phyloP scores from a whole-genome alignment of 495 filamentous ascomycete species.

The Penicillium fimorum region DNA sequence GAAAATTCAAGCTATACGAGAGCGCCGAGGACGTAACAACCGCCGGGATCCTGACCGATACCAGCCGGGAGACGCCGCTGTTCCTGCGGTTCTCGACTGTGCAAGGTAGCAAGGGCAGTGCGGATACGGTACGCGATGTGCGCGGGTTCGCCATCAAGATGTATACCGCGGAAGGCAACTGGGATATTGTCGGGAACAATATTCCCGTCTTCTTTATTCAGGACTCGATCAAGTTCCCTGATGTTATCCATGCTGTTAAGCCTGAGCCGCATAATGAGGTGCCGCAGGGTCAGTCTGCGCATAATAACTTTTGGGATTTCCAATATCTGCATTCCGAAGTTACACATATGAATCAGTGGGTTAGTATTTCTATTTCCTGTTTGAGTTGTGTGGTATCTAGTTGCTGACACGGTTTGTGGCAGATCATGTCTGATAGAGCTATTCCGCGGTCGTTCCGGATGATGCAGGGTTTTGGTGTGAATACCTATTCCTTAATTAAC shows the following conservation, averaged over 20 bases:
- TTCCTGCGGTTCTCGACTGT: slow-evolving; percentile 85
- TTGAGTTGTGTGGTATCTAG: background rate
- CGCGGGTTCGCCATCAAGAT: slow-evolving; percentile 81
- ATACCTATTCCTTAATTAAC: slow-evolving; percentile 75
- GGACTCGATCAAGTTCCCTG: slow-evolving; percentile 71
- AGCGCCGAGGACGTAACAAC: slow-evolving; percentile 66
- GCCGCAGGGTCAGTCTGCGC: slow-evolving; percentile 58
- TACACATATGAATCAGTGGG: slow-evolving; percentile 84
- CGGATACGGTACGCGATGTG: slow-evolving; percentile 79
- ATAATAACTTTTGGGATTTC: slow-evolving; percentile 65
- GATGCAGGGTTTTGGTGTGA: slow-evolving; percentile 92
- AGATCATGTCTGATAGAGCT: slow-evolving; percentile 72
- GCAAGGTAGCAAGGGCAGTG: slow-evolving; percentile 70
- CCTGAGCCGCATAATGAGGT: slow-evolving; percentile 79
- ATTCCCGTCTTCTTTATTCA: slow-evolving; percentile 76
- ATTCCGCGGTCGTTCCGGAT: slow-evolving; percentile 81
- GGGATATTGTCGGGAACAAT: slow-evolving; percentile 79
- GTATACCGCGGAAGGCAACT: slow-evolving; percentile 54
- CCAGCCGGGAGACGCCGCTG: slow-evolving; percentile 71
- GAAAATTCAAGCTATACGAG: slow-evolving; percentile 73
- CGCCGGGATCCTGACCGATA: slow-evolving; percentile 77
- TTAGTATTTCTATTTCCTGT: slow-evolving; percentile 34
- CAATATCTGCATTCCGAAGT: slow-evolving; percentile 60
- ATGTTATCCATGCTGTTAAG: slow-evolving; percentile 73
- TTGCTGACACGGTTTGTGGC: slow-evolving; percentile 5